phyloP scores from a whole-genome alignment of 441 rosid genomes.

The Populus hybrid region DNA sequence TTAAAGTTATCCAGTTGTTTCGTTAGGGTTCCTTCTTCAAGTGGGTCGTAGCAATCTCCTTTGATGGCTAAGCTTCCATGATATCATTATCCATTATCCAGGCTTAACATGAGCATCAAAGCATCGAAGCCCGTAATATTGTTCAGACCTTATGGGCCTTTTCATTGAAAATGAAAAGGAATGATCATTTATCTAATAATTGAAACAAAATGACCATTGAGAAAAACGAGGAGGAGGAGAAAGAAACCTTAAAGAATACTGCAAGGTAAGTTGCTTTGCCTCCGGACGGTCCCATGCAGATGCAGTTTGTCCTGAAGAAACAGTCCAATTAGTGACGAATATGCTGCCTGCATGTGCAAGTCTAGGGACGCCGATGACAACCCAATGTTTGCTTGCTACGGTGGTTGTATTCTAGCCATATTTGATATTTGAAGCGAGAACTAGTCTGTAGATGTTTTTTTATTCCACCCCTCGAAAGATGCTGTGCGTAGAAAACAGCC shows the following conservation, averaged over 20 bases:
- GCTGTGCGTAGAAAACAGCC: background rate
- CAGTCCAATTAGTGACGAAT: background rate
- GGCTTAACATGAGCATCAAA: too few species aligned
- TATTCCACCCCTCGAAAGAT: background rate
- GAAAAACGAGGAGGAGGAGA: too few species aligned
- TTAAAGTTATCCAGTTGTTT: too few species aligned
- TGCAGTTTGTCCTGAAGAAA: background rate
- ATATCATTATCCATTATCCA: too few species aligned
- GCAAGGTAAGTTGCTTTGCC: background rate
- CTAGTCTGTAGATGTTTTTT: background rate
- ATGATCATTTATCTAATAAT: background rate
- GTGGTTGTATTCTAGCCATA: too few species aligned
- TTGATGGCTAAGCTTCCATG: too few species aligned
- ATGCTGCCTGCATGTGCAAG: background rate
- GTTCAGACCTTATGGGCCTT: background rate
- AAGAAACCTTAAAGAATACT: background rate
- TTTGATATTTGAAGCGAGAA: too few species aligned
- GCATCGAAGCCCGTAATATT: too few species aligned
- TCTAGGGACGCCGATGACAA: background rate
- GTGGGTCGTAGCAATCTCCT: too few species aligned
- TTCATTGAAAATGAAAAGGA: too few species aligned
- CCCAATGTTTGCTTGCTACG: background rate
- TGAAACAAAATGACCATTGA: too few species aligned
- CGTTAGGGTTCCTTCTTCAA: too few species aligned
- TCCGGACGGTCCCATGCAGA: background rate